Percentiles rank a stretch among this genome's conserved stretches.
Evolutionary conservation across 2,329 filamentous ascomycete genomes (phyloP).

Genomic region (Colletotrichum plurivorum): DNA sequence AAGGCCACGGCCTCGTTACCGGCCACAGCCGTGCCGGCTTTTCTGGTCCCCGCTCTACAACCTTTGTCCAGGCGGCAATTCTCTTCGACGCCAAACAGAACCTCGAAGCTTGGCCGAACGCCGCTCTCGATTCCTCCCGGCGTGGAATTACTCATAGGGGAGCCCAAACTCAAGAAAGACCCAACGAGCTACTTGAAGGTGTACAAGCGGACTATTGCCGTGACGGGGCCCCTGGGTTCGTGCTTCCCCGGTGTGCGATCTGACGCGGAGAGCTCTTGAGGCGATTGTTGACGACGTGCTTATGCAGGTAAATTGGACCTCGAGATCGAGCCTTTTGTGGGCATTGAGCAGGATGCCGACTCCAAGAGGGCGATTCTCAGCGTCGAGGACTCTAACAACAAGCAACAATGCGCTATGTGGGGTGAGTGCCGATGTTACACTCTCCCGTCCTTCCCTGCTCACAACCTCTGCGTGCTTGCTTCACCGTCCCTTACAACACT

Average conservation of each 20-base stretch:
- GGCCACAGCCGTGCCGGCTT: constrained; percentile 73
- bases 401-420: constrained; percentile 95
- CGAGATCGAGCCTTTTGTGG: constrained; percentile 84
- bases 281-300: constrained; percentile 18
- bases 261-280: neutral
- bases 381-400: constrained; percentile 76
- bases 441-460: constrained; percentile 10
- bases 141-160: constrained; percentile 81
- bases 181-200: constrained; percentile 73
- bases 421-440: constrained; percentile 66
- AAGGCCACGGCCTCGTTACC: constrained; percentile 66
- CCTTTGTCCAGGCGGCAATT: constrained; percentile 69
- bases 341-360: constrained; percentile 76
- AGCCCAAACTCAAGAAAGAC: constrained; percentile 68
- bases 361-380: constrained; percentile 76
- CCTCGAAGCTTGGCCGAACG: constrained; percentile 89
- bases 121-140: constrained; percentile 86
- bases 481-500: too few species aligned
- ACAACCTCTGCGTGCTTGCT: neutral
- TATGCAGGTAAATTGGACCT: constrained; percentile 79
- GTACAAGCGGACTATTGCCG: constrained; percentile 76
- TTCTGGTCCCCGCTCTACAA: constrained; percentile 81
- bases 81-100: constrained; percentile 75
- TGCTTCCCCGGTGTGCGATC: constrained; percentile 25
- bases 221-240: constrained; percentile 85